These are phyloP conservation scores for Colletotrichum gloeosporioides DNA, from an alignment of 2,329 filamentous ascomycete species.

Conservation along the genomic window DNA sequence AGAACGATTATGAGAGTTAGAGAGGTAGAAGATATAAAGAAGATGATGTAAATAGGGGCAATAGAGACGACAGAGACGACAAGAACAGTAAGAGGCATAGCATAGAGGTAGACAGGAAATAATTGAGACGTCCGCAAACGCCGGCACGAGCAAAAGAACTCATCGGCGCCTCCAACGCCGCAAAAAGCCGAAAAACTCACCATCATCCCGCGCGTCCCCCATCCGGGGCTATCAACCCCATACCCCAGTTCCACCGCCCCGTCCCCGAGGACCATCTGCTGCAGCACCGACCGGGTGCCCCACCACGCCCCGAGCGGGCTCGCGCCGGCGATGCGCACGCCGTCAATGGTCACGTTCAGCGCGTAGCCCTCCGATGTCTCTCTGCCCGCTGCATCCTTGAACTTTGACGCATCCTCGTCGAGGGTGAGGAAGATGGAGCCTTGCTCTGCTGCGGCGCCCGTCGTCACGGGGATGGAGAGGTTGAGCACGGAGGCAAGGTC, in stretches of 20 bases:
- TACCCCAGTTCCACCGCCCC: conserved; percentile 45
- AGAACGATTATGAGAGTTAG: no score
- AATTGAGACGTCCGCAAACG: no score
- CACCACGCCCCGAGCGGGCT: conserved; percentile 63
- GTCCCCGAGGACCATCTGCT: conserved; percentile 49
- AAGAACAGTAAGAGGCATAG: no score
- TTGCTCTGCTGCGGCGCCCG: conserved; percentile 25
- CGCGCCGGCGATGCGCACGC: conserved; percentile 54
- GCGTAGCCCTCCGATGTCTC: conserved; percentile 55
- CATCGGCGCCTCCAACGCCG: no score
- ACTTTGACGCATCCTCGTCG: conserved; percentile 38
- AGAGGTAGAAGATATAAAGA: background rate
- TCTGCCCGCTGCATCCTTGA: conserved; percentile 49
- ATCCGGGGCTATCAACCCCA: conserved; percentile 55
- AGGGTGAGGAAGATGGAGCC: conserved; percentile 52
- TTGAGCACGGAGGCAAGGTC: conserved; percentile 35
- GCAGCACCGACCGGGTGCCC: conserved; percentile 61
- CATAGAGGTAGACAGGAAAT: no score
- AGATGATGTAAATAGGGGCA: background rate
- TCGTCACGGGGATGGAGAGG: conserved; percentile 33
- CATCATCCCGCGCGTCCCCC: conserved; percentile 52
- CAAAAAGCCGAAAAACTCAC: background rate
- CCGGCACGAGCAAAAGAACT: no score
- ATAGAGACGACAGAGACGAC: no score
- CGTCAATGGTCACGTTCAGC: conserved; percentile 42